Conservation (phyloP, 2,329 filamentous ascomycete genomes). For the Colletotrichum chlorophyti region DNA sequence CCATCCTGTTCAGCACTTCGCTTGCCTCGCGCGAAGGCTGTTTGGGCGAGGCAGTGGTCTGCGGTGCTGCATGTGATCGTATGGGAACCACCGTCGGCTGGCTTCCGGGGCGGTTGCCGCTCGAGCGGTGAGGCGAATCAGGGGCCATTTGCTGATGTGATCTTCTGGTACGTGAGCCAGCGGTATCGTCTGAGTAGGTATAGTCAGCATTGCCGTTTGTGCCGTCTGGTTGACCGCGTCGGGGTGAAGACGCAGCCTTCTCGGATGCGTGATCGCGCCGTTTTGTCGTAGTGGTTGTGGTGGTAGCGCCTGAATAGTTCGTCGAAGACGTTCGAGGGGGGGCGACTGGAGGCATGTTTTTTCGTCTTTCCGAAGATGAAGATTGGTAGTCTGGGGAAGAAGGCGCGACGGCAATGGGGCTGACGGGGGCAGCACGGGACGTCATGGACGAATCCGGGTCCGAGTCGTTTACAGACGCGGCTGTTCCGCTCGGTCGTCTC, state of each 20-base stretch:
- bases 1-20: conserved; percentile 78
- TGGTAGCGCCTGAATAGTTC: conserved; percentile 43
- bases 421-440: conserved; percentile 53
- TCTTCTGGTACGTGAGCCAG: conserved; percentile 47
- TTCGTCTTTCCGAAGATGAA: conserved; percentile 57
- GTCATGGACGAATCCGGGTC: conserved; percentile 53
- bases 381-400: conserved; percentile 50
- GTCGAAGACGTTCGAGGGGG: conserved; percentile 85
- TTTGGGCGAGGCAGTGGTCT: conserved; percentile 57
- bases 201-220: conserved; percentile 41
- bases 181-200: conserved; percentile 40
- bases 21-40: conserved; percentile 77
- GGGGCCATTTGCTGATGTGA: conserved; percentile 44
- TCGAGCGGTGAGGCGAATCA: conserved; percentile 48
- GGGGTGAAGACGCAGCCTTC: conserved; percentile 49
- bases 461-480: conserved; percentile 40
- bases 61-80: conserved; percentile 47
- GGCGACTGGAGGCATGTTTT: conserved; percentile 72
- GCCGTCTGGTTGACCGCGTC: conserved; percentile 45
- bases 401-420: conserved; percentile 47
- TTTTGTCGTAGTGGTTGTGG: conserved; percentile 51
- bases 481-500: conserved; percentile 59
- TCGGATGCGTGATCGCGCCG: conserved; percentile 54
- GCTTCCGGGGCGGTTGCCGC: conserved; percentile 41
- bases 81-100: conserved; percentile 49